Evolutionary conservation across 2,329 filamentous ascomycete species (phyloP), one percentile per base, ranked within the genome.

Genomic region (Capronia americana): DNA sequence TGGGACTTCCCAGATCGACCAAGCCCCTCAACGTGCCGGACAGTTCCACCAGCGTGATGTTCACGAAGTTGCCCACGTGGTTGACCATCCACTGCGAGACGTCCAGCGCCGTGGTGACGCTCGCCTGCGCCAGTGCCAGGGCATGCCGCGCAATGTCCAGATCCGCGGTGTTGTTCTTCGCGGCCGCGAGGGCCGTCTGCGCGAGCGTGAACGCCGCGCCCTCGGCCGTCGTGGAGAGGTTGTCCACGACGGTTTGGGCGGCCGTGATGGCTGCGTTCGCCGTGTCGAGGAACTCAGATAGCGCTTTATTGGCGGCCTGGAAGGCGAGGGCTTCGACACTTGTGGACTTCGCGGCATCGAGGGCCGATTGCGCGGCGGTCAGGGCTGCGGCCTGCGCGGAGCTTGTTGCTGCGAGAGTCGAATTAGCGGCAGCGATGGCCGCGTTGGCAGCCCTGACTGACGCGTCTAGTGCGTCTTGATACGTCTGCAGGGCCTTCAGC

Each of bases 71-170:
- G 0, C 50, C 50, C 6, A 28, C 24, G 50, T 53, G 50, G 23
- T 28, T 30, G 4, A 53, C 50, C 50, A 53, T 53, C 50, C 50
- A 53, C 50, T 53, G 50, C 50, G 50, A 24, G 20, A 53, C 20
- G 26, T 28, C 12, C 8, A 53, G 50, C 50, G 50, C 50, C n/a
- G 20, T 28, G 50, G 50, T 23, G 1, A 20, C 50, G 7, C 17
- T 28, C 20, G 50, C n/a, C 50, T 53, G 50, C 5, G 50, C 50
- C 20, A 53, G 23, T 1, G n/a, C 20, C 50, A 53, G 5, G n/a
- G 50, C 50, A 17, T 53, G 50, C 10, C 26, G 8, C 5, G 50
- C 50, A 23, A 53, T 53, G 50, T 53, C 50, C 20, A 53, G 50
- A 28, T 23, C 50, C 50, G 50, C 50, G 11, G n/a, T 23, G 50